Base-by-base conservation (phyloP, 2,329 filamentous ascomycete species). In the Pseudogymnoascus sp. region DNA sequence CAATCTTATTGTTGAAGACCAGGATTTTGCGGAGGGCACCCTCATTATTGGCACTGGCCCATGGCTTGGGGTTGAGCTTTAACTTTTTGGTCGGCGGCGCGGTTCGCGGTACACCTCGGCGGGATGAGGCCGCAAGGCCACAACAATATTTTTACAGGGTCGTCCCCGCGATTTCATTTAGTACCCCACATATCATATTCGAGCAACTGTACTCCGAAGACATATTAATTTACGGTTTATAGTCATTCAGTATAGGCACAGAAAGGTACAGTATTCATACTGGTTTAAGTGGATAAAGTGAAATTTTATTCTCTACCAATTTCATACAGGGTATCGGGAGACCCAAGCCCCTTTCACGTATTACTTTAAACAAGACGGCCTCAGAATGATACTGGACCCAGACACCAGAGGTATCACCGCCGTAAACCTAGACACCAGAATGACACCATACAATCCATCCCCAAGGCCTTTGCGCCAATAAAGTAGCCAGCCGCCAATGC, bases 1-100 rank as follows among this genome's bases (percentile, higher is more conserved):
- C 70, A 95, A 82, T 76, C 84, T 87, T 74, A 93, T 75, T 62
- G 89, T 91, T 73, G 86, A 85, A 74, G 87, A 83, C 88, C 89
- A 91, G 74, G 82, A 86, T 77, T 84, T 87, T 53, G 66, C 62
- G 60, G 70, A 56, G 50, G 50, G 50, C 50, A 56, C 50, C 50
- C 50, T 56, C 50, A 56, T 56, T 19, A 56, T 56, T 35, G 50
- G 29, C 29, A 56, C 50, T 56, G 50, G 50, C 50, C 50, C 50
- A 33, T 56, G 50, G 50, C 50, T 33, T 56, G 29, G 50, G 46
- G 50, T 56, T 56, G 50, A 33, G 29, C 29, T 56, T 56, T 2
- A 56, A 10, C 19, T 56, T 56, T 56, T 56, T 19, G 46, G 29
- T 56, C 11, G 29, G 50, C 29, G 50, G 50, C 50, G 50, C 29